Conservation (phyloP, 1,284 basidiomycete genomes). For the Stereum hirsutum region DNA sequence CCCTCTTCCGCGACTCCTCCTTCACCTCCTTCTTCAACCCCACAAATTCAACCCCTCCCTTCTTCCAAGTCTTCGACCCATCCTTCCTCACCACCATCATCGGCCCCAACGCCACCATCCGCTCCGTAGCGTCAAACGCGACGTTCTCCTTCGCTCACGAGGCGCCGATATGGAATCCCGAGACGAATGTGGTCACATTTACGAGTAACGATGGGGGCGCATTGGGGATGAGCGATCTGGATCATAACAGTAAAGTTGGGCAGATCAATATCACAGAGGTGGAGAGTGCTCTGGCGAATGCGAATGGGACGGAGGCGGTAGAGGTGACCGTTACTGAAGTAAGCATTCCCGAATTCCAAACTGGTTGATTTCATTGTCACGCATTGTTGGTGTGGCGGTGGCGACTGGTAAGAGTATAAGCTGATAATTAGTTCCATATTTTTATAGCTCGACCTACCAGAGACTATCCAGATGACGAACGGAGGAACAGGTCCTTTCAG, state of each 20-base stretch:
- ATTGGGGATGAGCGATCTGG: constrained; percentile 31
- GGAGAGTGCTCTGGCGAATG: constrained; percentile 19
- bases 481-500: constrained; percentile 65
- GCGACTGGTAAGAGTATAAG: no score
- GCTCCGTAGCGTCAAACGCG: constrained; percentile 44
- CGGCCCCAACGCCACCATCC: constrained; percentile 47
- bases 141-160: constrained; percentile 69
- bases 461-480: constrained; percentile 59
- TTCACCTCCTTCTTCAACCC: constrained; percentile 26
- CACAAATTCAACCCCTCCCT: constrained; percentile 36
- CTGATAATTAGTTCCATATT: constrained; percentile 7
- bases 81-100: constrained; percentile 53
- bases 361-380: neutral
- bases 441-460: constrained; percentile 37
- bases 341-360: constrained; percentile 11
- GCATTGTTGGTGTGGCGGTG: no score
- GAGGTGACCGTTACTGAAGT: constrained; percentile 50
- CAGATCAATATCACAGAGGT: constrained; percentile 28
- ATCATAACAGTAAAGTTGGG: constrained; percentile 33
- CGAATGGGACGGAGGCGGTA: constrained; percentile 25
- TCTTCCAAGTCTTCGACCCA: constrained; percentile 63
- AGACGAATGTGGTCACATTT: constrained; percentile 49
- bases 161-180: constrained; percentile 54
- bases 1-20: constrained; percentile 20
- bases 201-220: constrained; percentile 35